Evolutionary conservation across 2,329 filamentous ascomycete species (phyloP).

Genomic region (Sporothrix euskadiensis): DNA sequence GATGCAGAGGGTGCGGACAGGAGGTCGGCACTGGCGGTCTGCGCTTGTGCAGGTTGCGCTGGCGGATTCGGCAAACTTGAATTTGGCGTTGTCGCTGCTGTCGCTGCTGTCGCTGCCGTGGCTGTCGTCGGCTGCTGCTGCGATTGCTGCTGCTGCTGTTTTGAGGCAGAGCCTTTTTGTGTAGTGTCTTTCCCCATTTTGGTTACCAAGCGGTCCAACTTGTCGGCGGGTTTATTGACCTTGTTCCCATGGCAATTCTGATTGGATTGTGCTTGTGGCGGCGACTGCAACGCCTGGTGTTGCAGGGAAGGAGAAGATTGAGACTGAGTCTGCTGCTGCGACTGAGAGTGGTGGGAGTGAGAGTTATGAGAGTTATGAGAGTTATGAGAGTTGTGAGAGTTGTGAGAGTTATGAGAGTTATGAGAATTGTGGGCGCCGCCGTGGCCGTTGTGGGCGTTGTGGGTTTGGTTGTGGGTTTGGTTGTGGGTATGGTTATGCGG

Average conservation of each 20-base stretch:
- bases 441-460: not conserved
- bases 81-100: not conserved
- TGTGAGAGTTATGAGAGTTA: not conserved
- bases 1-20: conserved; percentile 17
- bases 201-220: conserved; percentile 63
- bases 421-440: not conserved
- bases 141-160: conserved; percentile 17
- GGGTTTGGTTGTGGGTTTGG: conserved; percentile 26
- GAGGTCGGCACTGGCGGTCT: conserved; percentile 24
- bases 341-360: conserved; percentile 30
- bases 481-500: not conserved
- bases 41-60: not conserved
- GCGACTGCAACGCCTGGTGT: conserved; percentile 21
- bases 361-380: not conserved
- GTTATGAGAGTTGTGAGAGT: not conserved
- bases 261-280: conserved; percentile 25
- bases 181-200: conserved; percentile 55
- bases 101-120: not conserved
- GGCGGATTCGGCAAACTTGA: not conserved
- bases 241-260: conserved; percentile 65
- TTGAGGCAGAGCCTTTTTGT: conserved; percentile 46
- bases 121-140: not conserved
- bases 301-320: conserved; percentile 17
- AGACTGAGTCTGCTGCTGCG: conserved; percentile 48
- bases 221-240: conserved; percentile 56